Base-by-base conservation (phyloP, 768 basidiomycete species). In the Lentinula boryana region DNA sequence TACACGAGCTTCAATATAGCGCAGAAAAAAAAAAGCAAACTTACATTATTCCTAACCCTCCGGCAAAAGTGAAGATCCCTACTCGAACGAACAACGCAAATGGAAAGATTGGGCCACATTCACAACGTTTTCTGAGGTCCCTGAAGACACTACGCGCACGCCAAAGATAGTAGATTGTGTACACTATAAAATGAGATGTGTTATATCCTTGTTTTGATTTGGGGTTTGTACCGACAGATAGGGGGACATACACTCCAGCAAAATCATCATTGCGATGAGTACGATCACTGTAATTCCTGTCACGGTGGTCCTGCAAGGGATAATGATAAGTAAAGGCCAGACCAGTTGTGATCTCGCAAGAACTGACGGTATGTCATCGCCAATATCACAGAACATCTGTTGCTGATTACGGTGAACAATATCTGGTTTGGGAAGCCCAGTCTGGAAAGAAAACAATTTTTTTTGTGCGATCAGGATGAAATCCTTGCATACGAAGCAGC, bases 281-380 rank as follows among this genome's bases (percentile, higher is more conserved):
- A 21, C 54, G 40, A 40, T n/a, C n/a, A 40, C 54, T 2, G n/a
- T 16, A n/a, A 40, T 21, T 38, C 54, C 54, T 8, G 54, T 56
- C 9, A 56, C 40, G 4, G 18, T 35, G 13, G 36, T 56, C 2
- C 54, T 56, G 36, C 13, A 4, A 23, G 23, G 1, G 40, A 23
- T 23, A 23, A 23, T 1, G 23, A 40, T 56, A 32, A 56, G 54
- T 7, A 21, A 56, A 40, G 5, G 16, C n/a, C 12, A 27, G 5
- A 21, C 5, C 18, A 13, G 18, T 56, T 13, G 21, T 15, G n/a
- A 18, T 16, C 6, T 15, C 9, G 7, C 9, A 13, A 38, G 15
- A 27, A 46, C 86, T 76, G 32, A 88, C 85, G 64, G 59, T 32
- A 52, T 5, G 15, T 36, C 38, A 8, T 36, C 18, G 9, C 16